A percentile compares a stretch with the other conserved stretches of the same genome.
Conservation (phyloP, 208 protist genomes). For the Tritrichomonas foetus region DNA sequence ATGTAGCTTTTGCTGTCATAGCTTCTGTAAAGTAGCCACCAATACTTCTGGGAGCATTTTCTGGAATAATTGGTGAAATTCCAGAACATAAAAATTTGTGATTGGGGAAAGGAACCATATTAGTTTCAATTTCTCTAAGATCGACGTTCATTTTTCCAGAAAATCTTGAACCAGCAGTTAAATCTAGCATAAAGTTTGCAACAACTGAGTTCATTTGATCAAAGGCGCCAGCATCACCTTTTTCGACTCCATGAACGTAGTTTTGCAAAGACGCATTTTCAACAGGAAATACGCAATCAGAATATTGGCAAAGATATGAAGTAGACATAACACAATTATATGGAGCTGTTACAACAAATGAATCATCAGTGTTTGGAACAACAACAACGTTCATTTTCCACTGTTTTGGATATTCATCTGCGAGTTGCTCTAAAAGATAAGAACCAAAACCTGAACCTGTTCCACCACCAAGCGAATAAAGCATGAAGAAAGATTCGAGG, state of each 20-base stretch:
- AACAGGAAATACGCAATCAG: constrained; percentile 15
- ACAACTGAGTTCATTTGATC: constrained; percentile 88
- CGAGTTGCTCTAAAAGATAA: constrained; percentile 74
- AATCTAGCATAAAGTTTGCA: constrained; percentile 79
- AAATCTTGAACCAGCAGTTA: constrained; percentile 83
- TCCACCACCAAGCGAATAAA: constrained; percentile 86
- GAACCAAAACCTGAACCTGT: constrained; percentile 86
- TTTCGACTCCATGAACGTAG: neutral
- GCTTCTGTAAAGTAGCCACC: constrained; percentile 75
- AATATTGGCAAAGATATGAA: neutral
- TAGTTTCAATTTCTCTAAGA: constrained; percentile 89
- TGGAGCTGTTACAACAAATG: neutral
- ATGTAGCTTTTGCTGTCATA: constrained; percentile 70
- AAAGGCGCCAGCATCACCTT: constrained; percentile 59
- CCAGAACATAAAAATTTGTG: constrained; percentile 76
- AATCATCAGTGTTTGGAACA: neutral
- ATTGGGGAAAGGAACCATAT: constrained; percentile 84
- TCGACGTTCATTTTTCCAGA: constrained; percentile 86
- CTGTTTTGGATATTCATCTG: constrained; percentile 65
- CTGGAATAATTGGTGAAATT: constrained; percentile 73
- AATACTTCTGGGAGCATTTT: constrained; percentile 52
- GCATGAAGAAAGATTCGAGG: constrained; percentile 80
- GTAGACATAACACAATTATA: neutral
- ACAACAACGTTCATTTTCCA: neutral
- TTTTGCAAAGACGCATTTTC: neutral